Evolutionary conservation across 2,329 filamentous ascomycete species (phyloP).

Genomic region (Colletotrichum cuscutae): DNA sequence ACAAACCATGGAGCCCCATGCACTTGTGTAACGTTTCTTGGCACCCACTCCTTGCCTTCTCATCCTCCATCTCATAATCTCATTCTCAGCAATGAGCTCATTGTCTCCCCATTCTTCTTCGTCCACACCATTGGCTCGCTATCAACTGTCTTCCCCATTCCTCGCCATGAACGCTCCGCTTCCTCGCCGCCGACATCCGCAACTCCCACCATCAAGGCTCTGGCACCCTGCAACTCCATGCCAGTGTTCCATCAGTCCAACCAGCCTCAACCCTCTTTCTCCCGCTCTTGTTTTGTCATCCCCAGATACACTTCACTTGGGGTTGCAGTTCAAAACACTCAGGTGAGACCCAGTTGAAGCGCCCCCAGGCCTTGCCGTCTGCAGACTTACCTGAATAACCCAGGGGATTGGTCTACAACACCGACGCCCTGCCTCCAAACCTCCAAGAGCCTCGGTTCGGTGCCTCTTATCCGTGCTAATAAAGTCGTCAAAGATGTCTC

Average conservation of each 20-base stretch:
- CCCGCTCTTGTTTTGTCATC: not conserved
- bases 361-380: not conserved
- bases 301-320: not conserved
- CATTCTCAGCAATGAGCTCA: conserved; percentile 23
- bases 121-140: not conserved
- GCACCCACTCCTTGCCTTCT: conserved; percentile 16
- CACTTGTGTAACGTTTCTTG: conserved; percentile 32
- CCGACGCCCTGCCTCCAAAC: not conserved
- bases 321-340: not conserved
- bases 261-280: not conserved
- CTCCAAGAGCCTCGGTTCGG: not conserved
- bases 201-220: not conserved
- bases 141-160: not conserved
- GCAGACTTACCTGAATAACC: not conserved
- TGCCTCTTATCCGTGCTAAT: not conserved
- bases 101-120: conserved; percentile 12
- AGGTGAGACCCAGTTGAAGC: not conserved
- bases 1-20: conserved; percentile 31
- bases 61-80: conserved; percentile 20
- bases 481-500: not conserved
- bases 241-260: not conserved
- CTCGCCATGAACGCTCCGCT: not conserved
- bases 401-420: not conserved
- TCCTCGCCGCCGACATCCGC: conserved; percentile 11
- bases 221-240: not conserved